Conservation (phyloP, 495 filamentous ascomycete genomes). For the Penicillium steckii region DNA sequence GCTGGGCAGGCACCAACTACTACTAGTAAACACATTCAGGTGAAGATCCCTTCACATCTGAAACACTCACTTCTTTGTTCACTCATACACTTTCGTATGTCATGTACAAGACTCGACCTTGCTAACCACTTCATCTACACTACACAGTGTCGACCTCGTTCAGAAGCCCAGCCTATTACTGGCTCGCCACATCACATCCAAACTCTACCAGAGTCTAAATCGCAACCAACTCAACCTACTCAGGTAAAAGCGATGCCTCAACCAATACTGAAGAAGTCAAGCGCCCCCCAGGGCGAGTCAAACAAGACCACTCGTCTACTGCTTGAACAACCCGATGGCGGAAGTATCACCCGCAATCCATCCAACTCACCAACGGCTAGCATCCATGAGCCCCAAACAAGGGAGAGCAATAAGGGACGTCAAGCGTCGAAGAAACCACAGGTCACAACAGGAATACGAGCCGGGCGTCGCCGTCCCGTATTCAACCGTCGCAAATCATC, state of each 20-base stretch:
- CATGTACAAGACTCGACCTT: too few relatives aligned
- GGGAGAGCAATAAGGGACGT: conserved; percentile 9
- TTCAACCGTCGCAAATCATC: conserved; percentile 45
- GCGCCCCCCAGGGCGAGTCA: conserved; percentile 19
- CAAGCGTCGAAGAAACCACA: conserved; percentile 31
- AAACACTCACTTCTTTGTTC: neutral
- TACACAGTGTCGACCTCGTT: neutral
- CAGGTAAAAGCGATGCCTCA: conserved; percentile 27
- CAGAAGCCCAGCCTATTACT: neutral
- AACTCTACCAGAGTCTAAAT: conserved; percentile 3
- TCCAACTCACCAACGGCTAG: conserved; percentile 29
- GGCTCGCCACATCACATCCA: neutral
- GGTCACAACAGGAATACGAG: conserved; percentile 26
- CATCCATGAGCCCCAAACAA: conserved; percentile 11
- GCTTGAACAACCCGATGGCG: conserved; percentile 24
- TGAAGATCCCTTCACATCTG: neutral
- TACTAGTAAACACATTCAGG: neutral
- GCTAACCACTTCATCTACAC: neutral
- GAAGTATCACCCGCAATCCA: conserved; percentile 33
- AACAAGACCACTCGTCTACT: conserved; percentile 39
- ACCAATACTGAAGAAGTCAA: conserved; percentile 42
- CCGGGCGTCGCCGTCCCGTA: conserved; percentile 39
- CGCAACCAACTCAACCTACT: conserved; percentile 3
- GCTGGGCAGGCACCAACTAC: neutral
- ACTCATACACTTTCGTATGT: neutral